Conservation (phyloP, 2,329 filamentous ascomycete species). For the Calonectria naviculata region DNA sequence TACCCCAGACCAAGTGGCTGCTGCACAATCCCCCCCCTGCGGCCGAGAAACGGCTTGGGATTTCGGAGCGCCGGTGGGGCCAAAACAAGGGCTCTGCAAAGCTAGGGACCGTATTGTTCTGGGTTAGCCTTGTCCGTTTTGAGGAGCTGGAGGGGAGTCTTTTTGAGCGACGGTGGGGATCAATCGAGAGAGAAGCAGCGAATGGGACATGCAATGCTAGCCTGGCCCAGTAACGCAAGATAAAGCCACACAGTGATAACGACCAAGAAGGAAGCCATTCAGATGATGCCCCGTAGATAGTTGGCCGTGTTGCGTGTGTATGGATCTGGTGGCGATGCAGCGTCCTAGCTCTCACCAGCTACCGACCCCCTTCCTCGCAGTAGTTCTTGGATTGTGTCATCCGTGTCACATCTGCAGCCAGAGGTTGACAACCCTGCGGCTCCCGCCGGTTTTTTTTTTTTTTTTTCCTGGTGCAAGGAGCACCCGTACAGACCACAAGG, state of each 20-base stretch:
- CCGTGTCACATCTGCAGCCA: not conserved
- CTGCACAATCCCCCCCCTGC: conserved; percentile 28
- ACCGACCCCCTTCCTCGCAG: not conserved
- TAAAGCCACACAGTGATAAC: not conserved
- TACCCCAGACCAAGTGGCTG: conserved; percentile 39
- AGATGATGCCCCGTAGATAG: not conserved
- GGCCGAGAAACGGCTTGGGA: conserved; percentile 32
- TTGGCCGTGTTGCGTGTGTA: not conserved
- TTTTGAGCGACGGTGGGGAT: not conserved
- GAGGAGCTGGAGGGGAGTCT: conserved; percentile 7
- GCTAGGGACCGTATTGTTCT: conserved; percentile 9
- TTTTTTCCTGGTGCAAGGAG: not conserved
- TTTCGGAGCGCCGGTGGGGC: conserved; percentile 27
- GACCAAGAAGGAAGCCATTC: not conserved
- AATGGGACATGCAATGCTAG: not conserved
- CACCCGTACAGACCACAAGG: not conserved
- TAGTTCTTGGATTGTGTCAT: conserved; percentile 13
- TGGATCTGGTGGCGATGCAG: not conserved
- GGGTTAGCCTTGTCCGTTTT: not conserved
- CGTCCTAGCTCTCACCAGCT: not conserved
- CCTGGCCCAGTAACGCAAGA: not conserved
- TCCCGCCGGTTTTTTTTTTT: not conserved
- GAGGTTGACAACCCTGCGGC: not conserved
- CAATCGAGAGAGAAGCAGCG: not conserved
- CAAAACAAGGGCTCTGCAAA: conserved; percentile 2